These are phyloP conservation scores for Chaetomidium leptoderma DNA, from an alignment of 495 filamentous ascomycete species.

Conservation along the genomic window DNA sequence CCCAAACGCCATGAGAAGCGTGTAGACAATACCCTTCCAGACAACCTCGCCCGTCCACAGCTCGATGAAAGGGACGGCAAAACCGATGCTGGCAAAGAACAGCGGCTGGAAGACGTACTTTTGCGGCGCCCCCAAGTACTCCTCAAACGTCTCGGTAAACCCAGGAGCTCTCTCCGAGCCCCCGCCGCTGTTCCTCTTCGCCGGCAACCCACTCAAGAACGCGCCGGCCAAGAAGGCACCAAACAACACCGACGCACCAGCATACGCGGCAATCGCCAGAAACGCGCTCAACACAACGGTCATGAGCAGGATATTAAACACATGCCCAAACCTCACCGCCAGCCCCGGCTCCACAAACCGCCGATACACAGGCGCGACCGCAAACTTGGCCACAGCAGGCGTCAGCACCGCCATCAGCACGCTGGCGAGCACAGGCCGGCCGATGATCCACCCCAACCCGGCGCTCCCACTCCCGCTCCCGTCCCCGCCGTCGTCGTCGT, in stretches of 20 bases:
- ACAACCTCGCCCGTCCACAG: constrained; percentile 61
- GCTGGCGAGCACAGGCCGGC: constrained; percentile 27
- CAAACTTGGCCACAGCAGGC: constrained; percentile 21
- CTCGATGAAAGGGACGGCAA: constrained; percentile 68
- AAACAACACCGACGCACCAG: constrained; percentile 65
- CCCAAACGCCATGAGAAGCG: constrained; percentile 61
- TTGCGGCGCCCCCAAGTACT: constrained; percentile 52
- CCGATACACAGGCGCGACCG: constrained; percentile 18
- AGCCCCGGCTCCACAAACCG: constrained; percentile 6
- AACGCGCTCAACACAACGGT: constrained; percentile 21
- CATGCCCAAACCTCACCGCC: constrained; percentile 3
- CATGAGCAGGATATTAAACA: constrained; percentile 22
- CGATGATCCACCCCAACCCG: constrained; percentile 33
- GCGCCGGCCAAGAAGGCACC: constrained; percentile 66
- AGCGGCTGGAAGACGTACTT: constrained; percentile 60
- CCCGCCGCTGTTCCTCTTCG: constrained; percentile 25
- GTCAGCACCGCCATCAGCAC: constrained; percentile 25
- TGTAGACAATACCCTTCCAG: constrained; percentile 70
- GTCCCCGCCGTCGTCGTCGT: constrained; percentile 2
- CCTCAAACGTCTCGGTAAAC: constrained; percentile 47
- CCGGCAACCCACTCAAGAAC: constrained; percentile 39
- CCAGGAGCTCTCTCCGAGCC: constrained; percentile 19
- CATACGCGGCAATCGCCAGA: constrained; percentile 30
- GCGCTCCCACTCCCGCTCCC: neutral
- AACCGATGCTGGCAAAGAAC: constrained; percentile 80